Base-by-base conservation (phyloP, 163 green algal genomes). In the Prototheca wickerhamii region DNA sequence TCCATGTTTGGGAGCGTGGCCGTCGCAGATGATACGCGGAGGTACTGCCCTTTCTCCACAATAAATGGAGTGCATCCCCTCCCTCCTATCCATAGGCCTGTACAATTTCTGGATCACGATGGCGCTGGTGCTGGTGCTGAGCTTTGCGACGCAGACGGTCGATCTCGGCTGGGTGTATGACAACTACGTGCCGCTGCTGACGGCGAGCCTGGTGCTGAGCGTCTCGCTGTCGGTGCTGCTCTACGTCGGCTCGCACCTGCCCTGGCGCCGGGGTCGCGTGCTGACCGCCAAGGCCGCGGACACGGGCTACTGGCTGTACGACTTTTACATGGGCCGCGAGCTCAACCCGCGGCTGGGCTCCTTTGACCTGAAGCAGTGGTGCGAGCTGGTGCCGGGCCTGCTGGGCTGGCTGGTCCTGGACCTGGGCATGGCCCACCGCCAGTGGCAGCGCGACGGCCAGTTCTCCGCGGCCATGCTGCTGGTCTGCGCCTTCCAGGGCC, bases 291-390 rank as follows among this genome's bases (percentile, higher is more conserved):
- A 31, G 7, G 76, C 79, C 29, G 87, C 87, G 33, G 71, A 75
- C 61, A 87, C 75, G 12, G 79, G 83, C 4, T 78, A 82, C 63
- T 33, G 31, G 4, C 61, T 86, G 4, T 98, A 98, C 70, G 84
- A 96, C 75, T 98, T 95, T 61, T 98, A 91, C 83, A 95, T 98
- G 65, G 91, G 91, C 8, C 63, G 88, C 4, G 90, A 96, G 75
- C 79, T 98, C 10, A 98, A 98, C 73, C 91, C 91, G 2, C 59
- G 86, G 7, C 28, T 86, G 3, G 74, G 75, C 29, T 30, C 15
- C 58, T 83, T 96, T 25, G 90, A 96, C 70, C 50, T 89, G 32
- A 96, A 98, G 75, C 86, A 96, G 64, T 98, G 95, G 63, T 95
- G 85, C 68, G 91, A 98, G 85, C 77, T 97, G 31, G 91, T 91